phyloP scores from a whole-genome alignment of 2,329 filamentous ascomycete species.

The Juglanconis oblonga region DNA sequence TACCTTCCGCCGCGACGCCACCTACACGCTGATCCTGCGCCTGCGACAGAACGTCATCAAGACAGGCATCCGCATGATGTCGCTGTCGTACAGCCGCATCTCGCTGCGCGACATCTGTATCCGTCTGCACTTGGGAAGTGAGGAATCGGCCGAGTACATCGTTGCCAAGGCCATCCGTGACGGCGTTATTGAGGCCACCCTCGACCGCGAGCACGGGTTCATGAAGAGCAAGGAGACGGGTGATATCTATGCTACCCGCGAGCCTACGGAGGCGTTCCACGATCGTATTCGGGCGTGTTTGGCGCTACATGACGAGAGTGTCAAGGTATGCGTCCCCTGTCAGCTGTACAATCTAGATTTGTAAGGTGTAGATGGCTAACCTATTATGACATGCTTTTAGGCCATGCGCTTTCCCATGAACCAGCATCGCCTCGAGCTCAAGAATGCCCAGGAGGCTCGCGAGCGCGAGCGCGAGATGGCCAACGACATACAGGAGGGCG shows the following conservation, averaged over 20 bases:
- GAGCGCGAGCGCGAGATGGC: constrained; percentile 95
- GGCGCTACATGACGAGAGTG: constrained; percentile 91
- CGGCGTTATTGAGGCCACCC: constrained; percentile 90
- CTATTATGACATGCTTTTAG: constrained; percentile 39
- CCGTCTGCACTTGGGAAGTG: constrained; percentile 85
- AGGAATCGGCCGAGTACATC: constrained; percentile 98
- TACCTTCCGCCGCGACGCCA: constrained; percentile 88
- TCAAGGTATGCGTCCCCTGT: constrained; percentile 66
- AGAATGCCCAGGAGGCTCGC: constrained; percentile 97
- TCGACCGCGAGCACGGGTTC: constrained; percentile 91
- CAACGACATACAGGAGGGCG: constrained; percentile 97
- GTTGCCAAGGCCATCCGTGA: constrained; percentile 98
- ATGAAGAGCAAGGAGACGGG: constrained; percentile 98
- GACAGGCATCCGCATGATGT: constrained; percentile 99
- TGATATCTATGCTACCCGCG: constrained; percentile 92
- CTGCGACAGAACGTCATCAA: constrained; percentile 98
- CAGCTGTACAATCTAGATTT: neutral
- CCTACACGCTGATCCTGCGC: constrained; percentile 91
- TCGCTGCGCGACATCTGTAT: constrained; percentile 97
- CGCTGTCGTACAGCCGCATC: constrained; percentile 94
- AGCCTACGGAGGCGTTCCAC: constrained; percentile 96
- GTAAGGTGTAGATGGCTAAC: constrained; percentile 17
- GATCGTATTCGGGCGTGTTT: constrained; percentile 92
- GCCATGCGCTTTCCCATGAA: constrained; percentile 99
- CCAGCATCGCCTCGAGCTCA: constrained; percentile 93